Conservation (phyloP, 768 basidiomycete genomes). For the Solioccasus polychromus region DNA sequence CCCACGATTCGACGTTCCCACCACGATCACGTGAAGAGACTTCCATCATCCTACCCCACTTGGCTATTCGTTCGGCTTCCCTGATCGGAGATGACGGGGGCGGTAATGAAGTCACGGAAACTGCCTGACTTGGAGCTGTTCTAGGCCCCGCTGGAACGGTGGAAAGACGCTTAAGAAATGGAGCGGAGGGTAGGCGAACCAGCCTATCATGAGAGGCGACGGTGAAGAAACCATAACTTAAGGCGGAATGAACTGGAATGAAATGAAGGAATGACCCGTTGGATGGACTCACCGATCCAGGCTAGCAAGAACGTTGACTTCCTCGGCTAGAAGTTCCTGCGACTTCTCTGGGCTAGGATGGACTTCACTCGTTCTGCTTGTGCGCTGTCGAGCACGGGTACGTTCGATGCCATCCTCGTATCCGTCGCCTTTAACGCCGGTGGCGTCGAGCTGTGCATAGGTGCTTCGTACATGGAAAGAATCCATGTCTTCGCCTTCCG, state of each 20-base stretch:
- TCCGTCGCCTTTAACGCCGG: conserved; percentile 93
- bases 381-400: conserved; percentile 70
- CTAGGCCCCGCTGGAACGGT: conserved; percentile 44
- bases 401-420: conserved; percentile 93
- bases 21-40: conserved; percentile 69
- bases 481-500: conserved; percentile 79
- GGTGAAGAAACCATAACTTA: conserved; percentile 90
- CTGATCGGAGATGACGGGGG: conserved; percentile 46
- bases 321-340: conserved; percentile 67
- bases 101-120: conserved; percentile 47
- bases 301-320: conserved; percentile 65
- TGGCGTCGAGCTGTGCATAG: conserved; percentile 84
- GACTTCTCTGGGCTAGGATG: conserved; percentile 61
- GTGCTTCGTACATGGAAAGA: conserved; percentile 81
- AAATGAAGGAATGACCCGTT: not conserved
- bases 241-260: conserved; percentile 12
- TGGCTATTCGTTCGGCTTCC: conserved; percentile 75
- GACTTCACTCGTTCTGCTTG: conserved; percentile 55
- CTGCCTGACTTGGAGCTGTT: conserved; percentile 43
- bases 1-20: conserved; percentile 75
- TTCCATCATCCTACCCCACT: conserved; percentile 91
- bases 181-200: conserved; percentile 61
- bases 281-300: conserved; percentile 76
- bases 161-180: conserved; percentile 58
- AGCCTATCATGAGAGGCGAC: conserved; percentile 82